A percentile compares a stretch with the other conserved stretches of the same genome.
Conservation (phyloP, 495 filamentous ascomycete genomes). For the Annulohypoxylon bovei region DNA sequence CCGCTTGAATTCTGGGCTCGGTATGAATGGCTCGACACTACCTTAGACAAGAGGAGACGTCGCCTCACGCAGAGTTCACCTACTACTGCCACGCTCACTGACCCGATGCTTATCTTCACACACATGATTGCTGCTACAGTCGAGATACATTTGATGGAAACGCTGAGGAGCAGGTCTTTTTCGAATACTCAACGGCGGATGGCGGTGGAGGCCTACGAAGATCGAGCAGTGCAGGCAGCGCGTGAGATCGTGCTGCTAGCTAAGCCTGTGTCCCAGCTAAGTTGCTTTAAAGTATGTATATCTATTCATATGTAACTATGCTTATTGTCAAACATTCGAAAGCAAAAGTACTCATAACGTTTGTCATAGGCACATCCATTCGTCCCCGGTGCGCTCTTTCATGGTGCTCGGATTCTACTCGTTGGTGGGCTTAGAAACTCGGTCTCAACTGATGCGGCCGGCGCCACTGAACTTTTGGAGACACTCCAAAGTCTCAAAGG, state of each 20-base stretch:
- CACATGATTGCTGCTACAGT: neutral
- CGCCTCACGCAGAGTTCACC: neutral
- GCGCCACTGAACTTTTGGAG: neutral
- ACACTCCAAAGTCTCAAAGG: neutral
- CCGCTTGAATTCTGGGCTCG: neutral
- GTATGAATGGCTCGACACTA: neutral
- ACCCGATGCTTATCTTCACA: neutral
- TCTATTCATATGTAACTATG: neutral
- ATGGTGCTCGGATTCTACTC: neutral
- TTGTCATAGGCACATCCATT: neutral
- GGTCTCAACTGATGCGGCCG: neutral
- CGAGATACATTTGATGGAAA: neutral
- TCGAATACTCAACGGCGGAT: neutral
- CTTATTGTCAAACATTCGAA: neutral
- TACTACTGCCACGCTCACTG: neutral
- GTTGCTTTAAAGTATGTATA: neutral
- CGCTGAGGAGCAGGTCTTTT: neutral
- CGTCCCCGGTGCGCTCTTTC: neutral
- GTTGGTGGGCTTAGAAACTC: neutral
- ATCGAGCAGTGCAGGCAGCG: neutral
- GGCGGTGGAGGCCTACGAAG: neutral
- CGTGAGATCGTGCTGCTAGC: neutral
- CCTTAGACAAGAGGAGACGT: neutral
- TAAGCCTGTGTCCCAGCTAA: neutral
- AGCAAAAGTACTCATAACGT: neutral